Base-by-base conservation (phyloP, 192 early-diverging fungal genomes). In the Backusella westeae region DNA sequence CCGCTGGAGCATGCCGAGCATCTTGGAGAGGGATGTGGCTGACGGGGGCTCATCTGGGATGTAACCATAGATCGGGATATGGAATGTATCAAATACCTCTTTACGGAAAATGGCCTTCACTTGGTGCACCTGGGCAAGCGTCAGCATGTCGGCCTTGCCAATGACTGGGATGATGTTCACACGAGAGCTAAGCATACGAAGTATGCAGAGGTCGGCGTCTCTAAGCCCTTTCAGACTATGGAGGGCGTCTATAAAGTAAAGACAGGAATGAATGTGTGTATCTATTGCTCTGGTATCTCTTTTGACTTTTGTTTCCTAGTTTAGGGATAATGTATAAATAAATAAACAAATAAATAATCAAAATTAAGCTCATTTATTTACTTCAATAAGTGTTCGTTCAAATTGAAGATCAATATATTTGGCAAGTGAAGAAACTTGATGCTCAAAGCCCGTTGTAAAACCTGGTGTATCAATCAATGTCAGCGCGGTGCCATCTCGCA, bases 391-490 rank as follows among this genome's bases (percentile, higher is more conserved):
- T 8, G 89, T 87, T 63, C 83, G 76, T 75, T 90, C 87, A 75
- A 90, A 84, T 85, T 96, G 94, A 81, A 92, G 73, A 77, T 92
- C 89, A 87, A 94, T 76, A 82, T 91, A 91, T 84, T 93, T 75
- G n/a, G 83, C 52, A 67, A 86, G 84, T 34, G 87, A 87, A 15
- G 76, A 78, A 21, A 88, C 79, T 19, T 87, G 85, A 32, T 82
- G 74, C 39, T 90, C 89, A 15, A 92, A 86, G 36, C 93, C 89
- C 72, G 94, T 91, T 19, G 89, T 86, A 68, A 96, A 95, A 59
- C 95, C 96, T 21, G 96, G 96, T 2, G 93, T 93, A 80, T 97
- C 96, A 52, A 97, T 88, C 41, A 97, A 79, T 0, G 94, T 97
- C 56, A 97, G 80, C 52, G 92, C 88, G 39, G 96, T 90, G 72